Percentiles rank a stretch among this genome's conserved stretches.
phyloP scores from a whole-genome alignment of 352 stramenopile species.

The Phytophthora melonis region DNA sequence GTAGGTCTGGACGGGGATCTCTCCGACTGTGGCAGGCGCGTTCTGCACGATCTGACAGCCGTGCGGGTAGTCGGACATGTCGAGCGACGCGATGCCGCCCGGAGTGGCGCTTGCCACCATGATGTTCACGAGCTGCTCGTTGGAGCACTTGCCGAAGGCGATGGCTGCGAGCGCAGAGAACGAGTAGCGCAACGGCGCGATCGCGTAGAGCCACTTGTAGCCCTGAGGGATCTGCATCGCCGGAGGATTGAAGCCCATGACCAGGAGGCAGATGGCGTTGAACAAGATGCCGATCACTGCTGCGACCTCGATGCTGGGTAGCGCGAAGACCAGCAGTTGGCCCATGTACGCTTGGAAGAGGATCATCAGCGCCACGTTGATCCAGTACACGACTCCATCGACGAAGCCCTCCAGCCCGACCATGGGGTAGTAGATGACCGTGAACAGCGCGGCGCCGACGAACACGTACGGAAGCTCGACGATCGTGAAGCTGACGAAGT shows the following conservation, averaged over 20 bases:
- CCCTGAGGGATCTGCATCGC: conserved; percentile 41
- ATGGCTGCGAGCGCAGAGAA: conserved; percentile 43
- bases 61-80: conserved; percentile 32
- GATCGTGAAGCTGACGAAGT: conserved; percentile 56
- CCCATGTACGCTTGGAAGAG: conserved; percentile 52
- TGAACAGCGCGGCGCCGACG: conserved; percentile 33
- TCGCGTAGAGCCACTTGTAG: conserved; percentile 58
- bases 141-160: conserved; percentile 48
- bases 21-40: conserved; percentile 30
- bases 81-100: conserved; percentile 10
- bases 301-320: conserved; percentile 50
- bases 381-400: conserved; percentile 44
- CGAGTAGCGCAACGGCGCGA: conserved; percentile 46
- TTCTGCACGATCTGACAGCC: conserved; percentile 48
- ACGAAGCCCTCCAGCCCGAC: conserved; percentile 50
- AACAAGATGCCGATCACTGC: conserved; percentile 45
- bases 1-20: conserved; percentile 48
- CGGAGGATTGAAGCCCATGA: conserved; percentile 58
- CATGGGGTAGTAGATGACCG: conserved; percentile 51
- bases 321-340: conserved; percentile 43
- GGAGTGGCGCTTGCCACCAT: conserved; percentile 17
- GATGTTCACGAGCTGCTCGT: conserved; percentile 32
- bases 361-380: conserved; percentile 46
- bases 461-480: conserved; percentile 46
- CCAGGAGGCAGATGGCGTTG: conserved; percentile 49